phyloP scores from a whole-genome alignment of 768 basidiomycete species.

The Galerina marginata region DNA sequence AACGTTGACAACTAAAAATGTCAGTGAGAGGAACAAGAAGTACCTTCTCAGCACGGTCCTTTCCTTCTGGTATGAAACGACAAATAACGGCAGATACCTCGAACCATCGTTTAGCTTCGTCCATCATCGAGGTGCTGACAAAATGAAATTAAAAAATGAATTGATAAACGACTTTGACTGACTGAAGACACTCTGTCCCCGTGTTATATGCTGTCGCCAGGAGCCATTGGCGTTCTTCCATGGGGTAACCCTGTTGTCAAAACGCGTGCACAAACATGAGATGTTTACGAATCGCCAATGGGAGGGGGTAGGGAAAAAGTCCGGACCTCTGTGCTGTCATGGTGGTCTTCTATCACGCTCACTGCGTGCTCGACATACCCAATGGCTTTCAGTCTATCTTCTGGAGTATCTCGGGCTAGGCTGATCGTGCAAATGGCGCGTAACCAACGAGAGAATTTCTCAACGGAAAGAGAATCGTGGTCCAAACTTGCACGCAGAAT shows the following conservation, averaged over 20 bases:
- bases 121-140: slow-evolving; percentile 67
- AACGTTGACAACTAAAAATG: neutral
- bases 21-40: slow-evolving; percentile 16
- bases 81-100: slow-evolving; percentile 79
- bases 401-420: slow-evolving; percentile 66
- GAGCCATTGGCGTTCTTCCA: slow-evolving; percentile 87
- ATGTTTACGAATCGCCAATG: slow-evolving; percentile 21
- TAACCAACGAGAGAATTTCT: slow-evolving; percentile 88
- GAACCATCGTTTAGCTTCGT: slow-evolving; percentile 89
- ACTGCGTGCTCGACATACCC: slow-evolving; percentile 84
- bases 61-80: slow-evolving; percentile 77
- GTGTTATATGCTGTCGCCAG: slow-evolving; percentile 85
- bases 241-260: slow-evolving; percentile 66
- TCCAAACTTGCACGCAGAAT: slow-evolving; percentile 77
- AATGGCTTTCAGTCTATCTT: slow-evolving; percentile 76
- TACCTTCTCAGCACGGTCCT: slow-evolving; percentile 72
- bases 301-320: slow-evolving; percentile 25
- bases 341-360: slow-evolving; percentile 71
- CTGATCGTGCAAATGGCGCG: slow-evolving; percentile 85
- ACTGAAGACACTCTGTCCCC: slow-evolving; percentile 87
- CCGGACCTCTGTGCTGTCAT: slow-evolving; percentile 53
- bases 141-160: slow-evolving; percentile 1
- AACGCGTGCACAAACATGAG: slow-evolving; percentile 14
- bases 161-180: slow-evolving; percentile 36
- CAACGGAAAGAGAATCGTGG: slow-evolving; percentile 67